Conservation (phyloP, 768 basidiomycete genomes). For the Calocera cornea region DNA sequence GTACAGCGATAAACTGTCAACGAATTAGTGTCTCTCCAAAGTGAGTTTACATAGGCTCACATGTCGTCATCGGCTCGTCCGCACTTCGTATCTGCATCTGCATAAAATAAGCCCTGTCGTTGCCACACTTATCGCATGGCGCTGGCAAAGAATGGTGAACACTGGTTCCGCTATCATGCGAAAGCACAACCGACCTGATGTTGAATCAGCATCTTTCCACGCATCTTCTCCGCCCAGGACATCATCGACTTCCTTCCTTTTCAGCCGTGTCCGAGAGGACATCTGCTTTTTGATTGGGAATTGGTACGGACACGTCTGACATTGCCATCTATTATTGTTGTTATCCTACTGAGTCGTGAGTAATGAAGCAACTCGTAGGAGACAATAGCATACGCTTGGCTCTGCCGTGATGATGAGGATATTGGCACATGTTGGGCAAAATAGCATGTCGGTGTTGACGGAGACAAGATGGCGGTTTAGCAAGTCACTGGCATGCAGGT, state of each 20-base stretch:
- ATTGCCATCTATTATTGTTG: constrained; percentile 70
- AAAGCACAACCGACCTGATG: constrained; percentile 41
- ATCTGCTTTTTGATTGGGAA: constrained; percentile 91
- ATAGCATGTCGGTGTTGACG: too few species aligned
- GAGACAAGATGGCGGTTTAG: too few species aligned
- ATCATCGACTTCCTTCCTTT: constrained; percentile 87
- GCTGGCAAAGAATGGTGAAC: constrained; percentile 21
- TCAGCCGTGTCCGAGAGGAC: constrained; percentile 75
- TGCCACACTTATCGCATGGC: constrained; percentile 67
- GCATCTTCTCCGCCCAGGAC: constrained; percentile 87
- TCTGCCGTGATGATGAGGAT: constrained; percentile 64
- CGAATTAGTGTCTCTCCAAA: neutral
- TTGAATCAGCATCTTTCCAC: constrained; percentile 89
- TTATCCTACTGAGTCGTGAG: neutral
- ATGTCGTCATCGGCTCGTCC: constrained; percentile 75
- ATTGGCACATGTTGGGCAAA: constrained; percentile 92
- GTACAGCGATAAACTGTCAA: neutral
- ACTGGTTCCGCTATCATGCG: neutral
- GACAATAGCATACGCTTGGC: constrained; percentile 37
- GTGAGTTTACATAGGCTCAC: constrained; percentile 18
- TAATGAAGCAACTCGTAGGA: neutral
- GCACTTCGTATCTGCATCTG: constrained; percentile 92
- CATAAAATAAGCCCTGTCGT: constrained; percentile 78
- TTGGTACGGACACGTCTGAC: constrained; percentile 89
- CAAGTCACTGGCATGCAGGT: too few species aligned